Percentiles rank a stretch among this genome's conserved stretches.
Evolutionary conservation across 305 asterid genomes (phyloP).

Genomic region (Solanum chacoense): DNA sequence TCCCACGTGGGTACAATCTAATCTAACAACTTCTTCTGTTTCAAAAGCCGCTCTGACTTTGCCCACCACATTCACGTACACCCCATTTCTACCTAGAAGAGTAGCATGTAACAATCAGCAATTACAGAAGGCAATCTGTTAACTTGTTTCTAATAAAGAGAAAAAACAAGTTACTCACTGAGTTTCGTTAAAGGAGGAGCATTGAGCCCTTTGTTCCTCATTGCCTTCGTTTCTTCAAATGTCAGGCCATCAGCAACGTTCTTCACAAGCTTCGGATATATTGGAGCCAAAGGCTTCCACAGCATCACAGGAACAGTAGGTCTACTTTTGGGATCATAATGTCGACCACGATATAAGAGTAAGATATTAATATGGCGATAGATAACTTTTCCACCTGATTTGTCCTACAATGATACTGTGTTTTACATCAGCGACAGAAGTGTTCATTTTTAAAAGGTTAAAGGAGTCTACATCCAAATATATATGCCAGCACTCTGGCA

Average conservation of each 20-base stretch:
- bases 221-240: slow-evolving; percentile 71
- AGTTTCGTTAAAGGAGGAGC: slow-evolving; percentile 74
- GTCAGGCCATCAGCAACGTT: slow-evolving; percentile 67
- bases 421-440: slow-evolving; percentile 21
- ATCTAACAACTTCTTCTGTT: slow-evolving; percentile 57
- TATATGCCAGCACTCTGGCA: background rate
- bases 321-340: slow-evolving; percentile 51
- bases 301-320: slow-evolving; percentile 59
- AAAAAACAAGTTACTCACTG: slow-evolving; percentile 25
- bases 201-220: slow-evolving; percentile 61
- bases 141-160: background rate
- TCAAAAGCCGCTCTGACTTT: slow-evolving; percentile 60
- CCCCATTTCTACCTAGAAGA: slow-evolving; percentile 63
- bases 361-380: slow-evolving; percentile 57
- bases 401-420: slow-evolving; percentile 63
- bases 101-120: background rate
- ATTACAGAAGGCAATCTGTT: background rate
- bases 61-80: slow-evolving; percentile 67
- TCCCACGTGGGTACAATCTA: slow-evolving; percentile 74
- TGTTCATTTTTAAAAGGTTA: background rate
- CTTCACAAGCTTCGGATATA: slow-evolving; percentile 84
- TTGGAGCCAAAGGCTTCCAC: slow-evolving; percentile 79
- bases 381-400: slow-evolving; percentile 70
- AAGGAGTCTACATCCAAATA: background rate
- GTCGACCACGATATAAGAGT: slow-evolving; percentile 63